These are phyloP conservation scores for Bryoglossum gracile DNA, from an alignment of 495 filamentous ascomycete genomes.

Conservation along the genomic window DNA sequence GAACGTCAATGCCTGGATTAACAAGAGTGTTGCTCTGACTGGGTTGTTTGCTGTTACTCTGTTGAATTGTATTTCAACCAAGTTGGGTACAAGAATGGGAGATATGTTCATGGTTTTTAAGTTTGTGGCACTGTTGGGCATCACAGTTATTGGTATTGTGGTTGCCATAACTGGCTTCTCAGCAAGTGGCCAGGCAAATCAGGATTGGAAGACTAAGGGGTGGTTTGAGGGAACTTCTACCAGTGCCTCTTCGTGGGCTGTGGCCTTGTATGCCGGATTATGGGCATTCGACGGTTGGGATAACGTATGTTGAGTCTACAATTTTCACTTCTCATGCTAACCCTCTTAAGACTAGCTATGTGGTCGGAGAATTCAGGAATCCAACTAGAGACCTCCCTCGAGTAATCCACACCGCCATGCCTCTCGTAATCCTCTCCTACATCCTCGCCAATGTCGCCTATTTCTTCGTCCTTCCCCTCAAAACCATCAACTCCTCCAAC, in stretches of 20 bases:
- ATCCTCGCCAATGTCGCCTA: conserved; percentile 87
- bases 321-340: background rate
- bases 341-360: conserved; percentile 75
- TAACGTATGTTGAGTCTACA: conserved; percentile 57
- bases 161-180: conserved; percentile 83
- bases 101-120: conserved; percentile 96
- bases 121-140: conserved; percentile 79
- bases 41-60: conserved; percentile 71
- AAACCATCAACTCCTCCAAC: conserved; percentile 72
- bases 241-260: conserved; percentile 76
- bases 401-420: conserved; percentile 96
- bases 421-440: conserved; percentile 85
- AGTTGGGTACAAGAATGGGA: conserved; percentile 73
- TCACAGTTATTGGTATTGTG: conserved; percentile 82
- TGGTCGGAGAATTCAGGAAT: conserved; percentile 91
- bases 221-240: conserved; percentile 87
- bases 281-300: conserved; percentile 99
- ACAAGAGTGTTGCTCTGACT: conserved; percentile 76
- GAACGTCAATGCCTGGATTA: conserved; percentile 74
- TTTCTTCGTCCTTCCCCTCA: conserved; percentile 85
- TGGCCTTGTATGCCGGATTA: conserved; percentile 88
- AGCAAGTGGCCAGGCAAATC: conserved; percentile 62
- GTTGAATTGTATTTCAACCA: conserved; percentile 85
- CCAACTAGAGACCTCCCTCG: conserved; percentile 84
- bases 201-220: conserved; percentile 76